Evolutionary conservation across 179 eudicot genomes (phyloP).

Genomic region (Heliamphora pulchella): DNA sequence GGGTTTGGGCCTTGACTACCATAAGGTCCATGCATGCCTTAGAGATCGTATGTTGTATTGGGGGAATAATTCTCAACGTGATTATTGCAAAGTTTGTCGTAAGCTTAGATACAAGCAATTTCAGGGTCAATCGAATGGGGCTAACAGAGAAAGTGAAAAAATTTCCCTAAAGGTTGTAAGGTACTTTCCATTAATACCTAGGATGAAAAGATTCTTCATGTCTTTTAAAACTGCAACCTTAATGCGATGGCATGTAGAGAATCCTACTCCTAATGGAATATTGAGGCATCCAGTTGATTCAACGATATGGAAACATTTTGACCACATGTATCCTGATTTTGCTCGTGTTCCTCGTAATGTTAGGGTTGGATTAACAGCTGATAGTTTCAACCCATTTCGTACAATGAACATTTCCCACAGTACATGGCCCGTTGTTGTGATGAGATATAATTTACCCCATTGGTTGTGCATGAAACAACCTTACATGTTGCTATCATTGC

Average conservation of each 20-base stretch:
- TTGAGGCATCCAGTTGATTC: too few species aligned
- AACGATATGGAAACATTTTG: too few species aligned
- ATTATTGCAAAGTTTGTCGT: not conserved
- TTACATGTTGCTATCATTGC: not conserved
- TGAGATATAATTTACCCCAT: not conserved
- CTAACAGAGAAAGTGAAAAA: not conserved
- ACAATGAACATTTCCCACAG: not conserved
- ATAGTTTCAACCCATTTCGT: not conserved
- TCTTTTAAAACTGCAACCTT: not conserved
- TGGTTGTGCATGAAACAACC: slow-evolving; percentile 7
- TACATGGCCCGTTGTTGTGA: not conserved
- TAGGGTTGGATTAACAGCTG: not conserved
- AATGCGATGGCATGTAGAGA: not conserved
- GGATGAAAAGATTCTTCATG: not conserved
- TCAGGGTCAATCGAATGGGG: not conserved
- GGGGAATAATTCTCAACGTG: not conserved
- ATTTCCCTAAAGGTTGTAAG: not conserved
- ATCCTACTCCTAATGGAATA: too few species aligned
- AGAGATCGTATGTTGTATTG: not conserved
- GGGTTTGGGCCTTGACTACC: not conserved
- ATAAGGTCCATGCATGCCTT: not conserved
- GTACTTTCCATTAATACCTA: not conserved
- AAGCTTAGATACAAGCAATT: not conserved
- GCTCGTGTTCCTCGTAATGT: not conserved
- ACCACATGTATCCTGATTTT: too few species aligned